Evolutionary conservation across 805 yeast genomes (phyloP), one percentile per base, ranked within the genome.

Genomic region (Saturnispora bothae): DNA sequence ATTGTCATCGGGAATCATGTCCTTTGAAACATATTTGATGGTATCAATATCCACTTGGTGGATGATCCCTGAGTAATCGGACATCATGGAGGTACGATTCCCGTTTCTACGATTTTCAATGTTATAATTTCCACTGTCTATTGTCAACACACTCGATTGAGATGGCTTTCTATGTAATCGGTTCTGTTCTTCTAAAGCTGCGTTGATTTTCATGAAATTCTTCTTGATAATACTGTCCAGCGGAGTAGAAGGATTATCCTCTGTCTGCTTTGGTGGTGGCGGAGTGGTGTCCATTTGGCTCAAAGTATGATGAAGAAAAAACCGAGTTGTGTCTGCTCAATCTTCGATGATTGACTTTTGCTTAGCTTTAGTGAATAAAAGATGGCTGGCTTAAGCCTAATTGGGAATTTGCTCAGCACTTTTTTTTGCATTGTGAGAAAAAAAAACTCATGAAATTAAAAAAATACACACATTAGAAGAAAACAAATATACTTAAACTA

Each of bases 61-160:
- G n/a, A 61, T 57, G 13, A 61, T 48, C 12, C 65, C 65, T 0
- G 64, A 59, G 43, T 61, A 61, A 4, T 57, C 56, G 1, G 65
- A 60, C 33, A 59, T 28, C 43, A 53, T 40, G 1, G 65, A 61
- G 2, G 50, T 42, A 39, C 65, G 41, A 23, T 52, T 51, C 9
- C 51, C 56, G 4, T 27, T 21, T n/a, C 20, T 36, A 12, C 15
- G 21, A n/a, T 15, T 8, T n/a, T 36, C 34, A 4, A 27, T 9
- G 5, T 16, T 18, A 13, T 12, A 16, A 6, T 28, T 28, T 8
- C 30, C 28, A 13, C 31, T 15, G 5, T 28, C 40, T 8, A 28
- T 6, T 9, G 25, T 38, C 17, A 21, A 16, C 5, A 25, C 40
- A 21, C 36, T 31, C 13, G 30, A 17, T n/a, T 26, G 22, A 15